Conservation (phyloP, 495 filamentous ascomycete species). For the Melanomma pulvis-pyrius region DNA sequence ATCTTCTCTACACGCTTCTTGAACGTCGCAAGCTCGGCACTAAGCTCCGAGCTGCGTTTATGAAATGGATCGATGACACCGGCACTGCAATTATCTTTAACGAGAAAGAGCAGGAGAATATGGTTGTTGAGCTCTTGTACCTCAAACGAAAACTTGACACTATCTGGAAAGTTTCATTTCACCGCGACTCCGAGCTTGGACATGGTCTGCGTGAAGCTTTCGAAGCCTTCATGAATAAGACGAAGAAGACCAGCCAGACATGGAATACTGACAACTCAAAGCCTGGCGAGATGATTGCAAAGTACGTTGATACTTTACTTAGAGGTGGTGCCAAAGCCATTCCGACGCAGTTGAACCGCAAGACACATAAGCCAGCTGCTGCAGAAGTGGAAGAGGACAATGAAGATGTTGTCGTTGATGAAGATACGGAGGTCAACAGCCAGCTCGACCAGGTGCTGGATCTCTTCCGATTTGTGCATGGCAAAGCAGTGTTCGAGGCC, state of each 20-base stretch:
- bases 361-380: conserved; percentile 3
- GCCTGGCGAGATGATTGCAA: conserved; percentile 97
- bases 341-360: conserved; percentile 55
- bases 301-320: conserved; percentile 89
- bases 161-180: conserved; percentile 72
- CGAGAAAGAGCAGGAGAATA: conserved; percentile 73
- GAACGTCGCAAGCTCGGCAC: conserved; percentile 63
- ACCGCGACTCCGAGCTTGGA: conserved; percentile 69
- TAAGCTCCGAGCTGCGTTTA: conserved; percentile 71
- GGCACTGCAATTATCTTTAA: conserved; percentile 81
- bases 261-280: conserved; percentile 85
- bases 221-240: conserved; percentile 85
- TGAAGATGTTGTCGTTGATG: conserved; percentile 65
- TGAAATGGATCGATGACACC: conserved; percentile 73
- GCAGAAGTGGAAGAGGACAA: conserved; percentile 53
- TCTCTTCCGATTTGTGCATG: conserved; percentile 94
- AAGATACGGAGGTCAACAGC: conserved; percentile 84
- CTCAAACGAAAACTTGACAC: conserved; percentile 81
- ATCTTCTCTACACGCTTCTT: conserved; percentile 71
- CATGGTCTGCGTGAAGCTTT: conserved; percentile 83
- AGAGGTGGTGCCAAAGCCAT: conserved; percentile 83
- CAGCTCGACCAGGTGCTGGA: conserved; percentile 91
- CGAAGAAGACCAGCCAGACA: conserved; percentile 62
- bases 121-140: conserved; percentile 79
- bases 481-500: conserved; percentile 96